Evolutionary conservation across 306 rosid genomes (phyloP).

Genomic region (Trifolium repens): DNA sequence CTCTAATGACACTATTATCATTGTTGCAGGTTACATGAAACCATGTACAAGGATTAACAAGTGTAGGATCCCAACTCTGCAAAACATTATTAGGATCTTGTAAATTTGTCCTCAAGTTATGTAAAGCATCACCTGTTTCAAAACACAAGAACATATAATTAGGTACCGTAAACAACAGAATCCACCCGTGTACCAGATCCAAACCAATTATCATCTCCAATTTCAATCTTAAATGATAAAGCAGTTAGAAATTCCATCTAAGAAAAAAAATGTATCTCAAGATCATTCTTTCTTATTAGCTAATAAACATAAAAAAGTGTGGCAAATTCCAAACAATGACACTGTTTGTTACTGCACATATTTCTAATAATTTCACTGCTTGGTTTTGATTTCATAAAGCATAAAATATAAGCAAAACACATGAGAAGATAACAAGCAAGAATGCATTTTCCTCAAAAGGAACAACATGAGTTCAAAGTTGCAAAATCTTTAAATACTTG

Average conservation of each 20-base stretch:
- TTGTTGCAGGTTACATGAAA: conserved; percentile 99
- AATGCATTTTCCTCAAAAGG: conserved; percentile 38
- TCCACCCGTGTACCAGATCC: conserved; percentile 7
- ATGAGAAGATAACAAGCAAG: background rate
- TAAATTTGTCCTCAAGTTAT: conserved; percentile 85
- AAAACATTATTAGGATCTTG: conserved; percentile 93
- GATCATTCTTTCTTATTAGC: background rate
- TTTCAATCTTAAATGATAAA: conserved; percentile 8
- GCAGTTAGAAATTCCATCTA: conserved; percentile 8
- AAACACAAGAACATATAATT: conserved; percentile 38
- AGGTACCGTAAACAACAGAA: conserved; percentile 33
- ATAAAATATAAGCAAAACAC: conserved; percentile 34
- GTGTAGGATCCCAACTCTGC: conserved; percentile 99
- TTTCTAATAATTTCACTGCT: conserved; percentile 16
- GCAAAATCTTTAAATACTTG: conserved; percentile 18
- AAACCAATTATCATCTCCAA: conserved; percentile 6
- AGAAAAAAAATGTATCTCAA: background rate
- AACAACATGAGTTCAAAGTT: conserved; percentile 16
- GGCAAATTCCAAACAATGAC: conserved; percentile 27
- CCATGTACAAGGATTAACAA: conserved; percentile 99
- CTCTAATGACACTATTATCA: conserved; percentile 96
- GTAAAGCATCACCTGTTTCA: conserved; percentile 92
- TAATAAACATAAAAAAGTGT: background rate
- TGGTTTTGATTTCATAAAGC: conserved; percentile 18
- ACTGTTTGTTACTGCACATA: conserved; percentile 22